Conservation (phyloP, 768 basidiomycete genomes). For the Mycena chlorophos region DNA sequence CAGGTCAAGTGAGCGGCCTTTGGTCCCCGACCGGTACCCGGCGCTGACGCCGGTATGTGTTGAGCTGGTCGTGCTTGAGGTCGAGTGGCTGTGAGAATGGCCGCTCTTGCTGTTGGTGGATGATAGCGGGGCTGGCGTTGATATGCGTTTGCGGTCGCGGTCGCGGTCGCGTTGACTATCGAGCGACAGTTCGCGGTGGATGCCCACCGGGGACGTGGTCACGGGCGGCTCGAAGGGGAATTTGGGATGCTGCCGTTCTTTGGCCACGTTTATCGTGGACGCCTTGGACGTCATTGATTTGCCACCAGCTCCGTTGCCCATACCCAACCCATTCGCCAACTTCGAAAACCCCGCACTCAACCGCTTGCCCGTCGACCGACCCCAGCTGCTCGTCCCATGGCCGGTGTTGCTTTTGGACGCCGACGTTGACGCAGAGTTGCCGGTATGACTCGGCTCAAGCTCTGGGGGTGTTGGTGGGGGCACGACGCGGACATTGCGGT, state of each 20-base stretch:
- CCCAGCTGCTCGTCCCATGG: constrained; percentile 24
- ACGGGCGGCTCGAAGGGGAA: constrained; percentile 73
- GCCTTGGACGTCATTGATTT: constrained; percentile 20
- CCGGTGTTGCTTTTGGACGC: constrained; percentile 27
- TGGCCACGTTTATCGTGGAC: constrained; percentile 35
- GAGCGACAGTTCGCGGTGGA: constrained; percentile 13
- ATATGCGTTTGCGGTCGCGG: too few species aligned
- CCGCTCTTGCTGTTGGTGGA: constrained; percentile 9
- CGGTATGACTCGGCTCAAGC: constrained; percentile 39
- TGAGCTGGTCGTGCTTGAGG: constrained; percentile 17
- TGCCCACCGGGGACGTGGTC: constrained; percentile 40
- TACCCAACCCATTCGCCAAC: constrained; percentile 39
- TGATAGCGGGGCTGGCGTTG: constrained; percentile 23
- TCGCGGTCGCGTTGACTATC: constrained; percentile 21
- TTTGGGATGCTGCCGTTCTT: constrained; percentile 49
- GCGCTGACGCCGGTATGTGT: constrained; percentile 33
- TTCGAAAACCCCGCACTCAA: constrained; percentile 61
- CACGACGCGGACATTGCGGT: constrained; percentile 20
- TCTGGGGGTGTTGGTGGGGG: constrained; percentile 26
- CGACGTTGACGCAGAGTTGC: constrained; percentile 44
- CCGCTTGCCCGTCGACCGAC: constrained; percentile 37
- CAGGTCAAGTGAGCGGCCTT: constrained; percentile 72
- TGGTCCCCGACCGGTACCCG: constrained; percentile 48
- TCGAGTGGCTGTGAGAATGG: constrained; percentile 16
- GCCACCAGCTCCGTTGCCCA: constrained; percentile 25